Evolutionary conservation across 148 eudicot genomes (phyloP).

Genomic region (Chenopodium suecicum): DNA sequence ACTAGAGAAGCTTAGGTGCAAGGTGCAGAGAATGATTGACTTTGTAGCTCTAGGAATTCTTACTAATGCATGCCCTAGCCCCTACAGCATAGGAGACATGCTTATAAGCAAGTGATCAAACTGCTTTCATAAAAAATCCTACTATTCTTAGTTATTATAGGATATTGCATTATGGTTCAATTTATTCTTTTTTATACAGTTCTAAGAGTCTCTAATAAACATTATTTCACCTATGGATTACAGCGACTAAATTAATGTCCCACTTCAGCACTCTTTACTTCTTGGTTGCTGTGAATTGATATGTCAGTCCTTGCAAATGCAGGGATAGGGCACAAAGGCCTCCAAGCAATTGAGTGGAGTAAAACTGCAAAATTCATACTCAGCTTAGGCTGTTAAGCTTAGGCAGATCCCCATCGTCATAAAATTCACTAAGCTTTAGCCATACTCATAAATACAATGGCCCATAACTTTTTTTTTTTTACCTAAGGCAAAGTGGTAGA

Average conservation of each 20-base stretch:
- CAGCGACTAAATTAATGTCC: too few species aligned
- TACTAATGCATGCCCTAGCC: not conserved
- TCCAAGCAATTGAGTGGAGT: not conserved
- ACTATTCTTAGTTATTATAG: not conserved
- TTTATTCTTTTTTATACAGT: not conserved
- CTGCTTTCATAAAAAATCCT: not conserved
- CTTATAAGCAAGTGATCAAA: not conserved
- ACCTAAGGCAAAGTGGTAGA: not conserved
- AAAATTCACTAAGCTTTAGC: too few species aligned
- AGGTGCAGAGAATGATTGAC: not conserved
- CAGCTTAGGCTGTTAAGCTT: not conserved
- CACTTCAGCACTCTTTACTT: too few species aligned
- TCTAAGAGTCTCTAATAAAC: too few species aligned
- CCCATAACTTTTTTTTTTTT: not conserved
- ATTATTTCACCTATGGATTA: too few species aligned
- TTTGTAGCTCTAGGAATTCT: not conserved
- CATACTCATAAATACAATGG: not conserved
- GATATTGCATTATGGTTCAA: not conserved
- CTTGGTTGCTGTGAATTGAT: not conserved
- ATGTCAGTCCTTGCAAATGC: not conserved
- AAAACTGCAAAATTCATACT: not conserved
- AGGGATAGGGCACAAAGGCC: not conserved
- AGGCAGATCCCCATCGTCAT: not conserved
- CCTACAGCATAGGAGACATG: not conserved
- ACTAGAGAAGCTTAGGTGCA: not conserved